Evolutionary conservation across 148 eudicot species (phyloP), one percentile per base, ranked within the genome.

Genomic region (Oxyria digyna): DNA sequence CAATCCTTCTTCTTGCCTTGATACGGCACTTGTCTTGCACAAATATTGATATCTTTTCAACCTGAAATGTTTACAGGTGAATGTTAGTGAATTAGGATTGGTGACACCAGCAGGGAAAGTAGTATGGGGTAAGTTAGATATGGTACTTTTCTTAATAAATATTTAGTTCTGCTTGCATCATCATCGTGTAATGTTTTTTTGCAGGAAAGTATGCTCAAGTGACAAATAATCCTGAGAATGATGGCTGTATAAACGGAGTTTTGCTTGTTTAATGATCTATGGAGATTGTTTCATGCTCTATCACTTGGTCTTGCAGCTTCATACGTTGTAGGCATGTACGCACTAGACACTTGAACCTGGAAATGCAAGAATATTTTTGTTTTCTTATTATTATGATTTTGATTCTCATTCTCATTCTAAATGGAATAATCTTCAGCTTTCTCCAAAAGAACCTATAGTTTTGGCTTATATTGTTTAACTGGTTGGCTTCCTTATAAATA

Each of bases 71-170:
- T 14, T 17, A 7, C 50, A 45, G 50, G 50, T 90, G 40, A 94
- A 90, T 74, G 92, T 86, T 72, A 94, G 97, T 70, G 99, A 94
- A 78, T 83, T 94, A 13, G 99, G 99, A 74, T 81, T 94, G 55
- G 99, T 94, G 42, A 94, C 97, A 29, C 99, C 99, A 0, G 99
- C 92, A 69, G 99, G 99, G 64, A 94, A 94, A 84, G 96, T 94
- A 52, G 97, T 94, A 41, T 94, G 97, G 99, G 99, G 99, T 94
- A 74, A 81, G 91, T 75, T 18, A 23, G 3, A 31, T n/a, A 7
- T 27, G 6, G 41, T 64, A 3, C 14, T 38, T n/a, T 15, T 8
- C 11, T 21, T 42, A 62, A 17, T 45, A n/a, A 45, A n/a, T n/a
- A n/a, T n/a, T n/a, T n/a, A n/a, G 50, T 17, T 45, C 50, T 45